Evolutionary conservation across 495 filamentous ascomycete genomes (phyloP).

Genomic region (Neurospora terricola): DNA sequence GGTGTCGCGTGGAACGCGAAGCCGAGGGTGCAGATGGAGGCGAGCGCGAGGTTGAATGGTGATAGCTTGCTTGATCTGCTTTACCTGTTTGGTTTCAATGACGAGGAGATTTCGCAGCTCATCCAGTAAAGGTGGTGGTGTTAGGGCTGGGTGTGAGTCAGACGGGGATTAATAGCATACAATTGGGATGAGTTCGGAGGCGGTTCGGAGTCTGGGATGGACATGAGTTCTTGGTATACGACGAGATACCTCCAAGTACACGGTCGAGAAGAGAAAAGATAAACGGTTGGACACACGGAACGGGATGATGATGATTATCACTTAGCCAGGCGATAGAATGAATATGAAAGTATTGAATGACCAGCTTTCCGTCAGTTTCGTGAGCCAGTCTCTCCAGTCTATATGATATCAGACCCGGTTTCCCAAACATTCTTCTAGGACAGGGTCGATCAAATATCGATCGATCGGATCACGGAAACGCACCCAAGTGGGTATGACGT

Average conservation of each 20-base stretch:
- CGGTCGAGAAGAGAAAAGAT: not conserved
- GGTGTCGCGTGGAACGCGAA: constrained; percentile 95
- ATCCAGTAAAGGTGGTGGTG: constrained; percentile 6
- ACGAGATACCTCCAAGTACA: not conserved
- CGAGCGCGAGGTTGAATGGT: constrained; percentile 72
- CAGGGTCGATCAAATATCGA: not conserved
- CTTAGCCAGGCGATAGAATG: not conserved
- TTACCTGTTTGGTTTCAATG: constrained; percentile 69
- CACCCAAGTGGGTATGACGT: not conserved
- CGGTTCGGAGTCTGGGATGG: not conserved
- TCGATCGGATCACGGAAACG: not conserved
- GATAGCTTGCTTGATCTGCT: constrained; percentile 70
- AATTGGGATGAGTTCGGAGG: not conserved
- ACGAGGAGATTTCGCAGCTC: constrained; percentile 51
- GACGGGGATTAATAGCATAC: not conserved
- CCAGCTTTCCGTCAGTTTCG: not conserved
- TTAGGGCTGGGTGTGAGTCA: not conserved
- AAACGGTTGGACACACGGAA: not conserved
- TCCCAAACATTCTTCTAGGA: not conserved
- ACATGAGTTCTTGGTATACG: not conserved
- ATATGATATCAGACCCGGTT: not conserved
- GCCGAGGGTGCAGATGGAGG: constrained; percentile 78
- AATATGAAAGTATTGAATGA: not conserved
- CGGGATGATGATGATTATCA: not conserved
- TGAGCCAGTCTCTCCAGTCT: not conserved